Evolutionary conservation across 2,329 filamentous ascomycete genomes (phyloP).

Genomic region (Domatiomyces catenatus): DNA sequence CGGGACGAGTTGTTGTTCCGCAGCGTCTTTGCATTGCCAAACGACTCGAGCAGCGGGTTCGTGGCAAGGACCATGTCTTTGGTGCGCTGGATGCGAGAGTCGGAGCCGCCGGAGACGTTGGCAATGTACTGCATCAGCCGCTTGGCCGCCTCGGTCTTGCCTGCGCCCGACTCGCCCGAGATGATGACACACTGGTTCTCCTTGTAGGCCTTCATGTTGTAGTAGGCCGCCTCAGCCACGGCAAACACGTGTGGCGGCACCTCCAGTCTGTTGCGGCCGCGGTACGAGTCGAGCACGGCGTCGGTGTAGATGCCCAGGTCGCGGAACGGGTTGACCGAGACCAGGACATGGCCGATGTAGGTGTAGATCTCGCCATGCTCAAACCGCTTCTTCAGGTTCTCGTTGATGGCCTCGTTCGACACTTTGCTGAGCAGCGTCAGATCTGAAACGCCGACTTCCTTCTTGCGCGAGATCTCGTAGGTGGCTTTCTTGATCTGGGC

Average conservation of each 20-base stretch:
- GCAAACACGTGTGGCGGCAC: conserved; percentile 90
- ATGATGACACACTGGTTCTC: conserved; percentile 99
- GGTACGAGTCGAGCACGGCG: conserved; percentile 79
- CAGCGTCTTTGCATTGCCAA: conserved; percentile 94
- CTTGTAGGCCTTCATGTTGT: conserved; percentile 99
- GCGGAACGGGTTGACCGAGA: conserved; percentile 95
- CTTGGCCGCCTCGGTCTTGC: conserved; percentile 97
- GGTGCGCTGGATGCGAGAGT: conserved; percentile 82
- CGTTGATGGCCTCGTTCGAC: conserved; percentile 97
- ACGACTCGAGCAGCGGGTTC: conserved; percentile 90
- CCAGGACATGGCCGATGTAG: conserved; percentile 98
- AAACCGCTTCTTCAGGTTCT: conserved; percentile 96
- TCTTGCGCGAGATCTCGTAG: conserved; percentile 95
- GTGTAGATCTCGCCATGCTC: conserved; percentile 97
- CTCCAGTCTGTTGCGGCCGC: conserved; percentile 91
- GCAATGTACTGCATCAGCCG: conserved; percentile 99
- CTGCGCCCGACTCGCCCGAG: conserved; percentile 91
- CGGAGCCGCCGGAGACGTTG: conserved; percentile 73
- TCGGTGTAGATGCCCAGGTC: conserved; percentile 98
- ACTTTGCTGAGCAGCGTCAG: conserved; percentile 96
- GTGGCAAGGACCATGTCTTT: conserved; percentile 99
- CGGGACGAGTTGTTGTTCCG: conserved; percentile 98
- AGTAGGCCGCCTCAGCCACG: conserved; percentile 90
- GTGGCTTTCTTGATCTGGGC: conserved; percentile 84
- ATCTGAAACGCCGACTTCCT: conserved; percentile 96